Percentiles rank a stretch among this genome's conserved stretches.
phyloP scores from a whole-genome alignment of 148 eudicot genomes.

The Pharnaceum exiguum region DNA sequence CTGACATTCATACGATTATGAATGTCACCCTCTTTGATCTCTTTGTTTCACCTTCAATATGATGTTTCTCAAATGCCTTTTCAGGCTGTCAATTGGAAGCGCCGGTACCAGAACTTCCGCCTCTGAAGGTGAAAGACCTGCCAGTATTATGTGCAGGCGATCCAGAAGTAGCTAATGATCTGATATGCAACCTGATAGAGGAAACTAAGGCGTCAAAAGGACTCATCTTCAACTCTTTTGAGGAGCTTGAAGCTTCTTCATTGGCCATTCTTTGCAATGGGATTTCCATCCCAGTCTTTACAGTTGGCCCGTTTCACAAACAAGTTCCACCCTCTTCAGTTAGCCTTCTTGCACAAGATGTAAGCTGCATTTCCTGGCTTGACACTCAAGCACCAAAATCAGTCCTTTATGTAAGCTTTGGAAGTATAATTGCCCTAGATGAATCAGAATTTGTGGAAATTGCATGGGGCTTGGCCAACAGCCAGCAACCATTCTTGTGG shows the following conservation, averaged over 20 bases:
- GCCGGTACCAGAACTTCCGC: constrained; percentile 18
- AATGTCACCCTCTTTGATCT: neutral
- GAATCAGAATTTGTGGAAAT: constrained; percentile 28
- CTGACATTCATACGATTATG: too few species aligned
- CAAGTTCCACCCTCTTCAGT: constrained; percentile 14
- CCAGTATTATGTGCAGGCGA: constrained; percentile 12
- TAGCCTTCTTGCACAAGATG: constrained; percentile 23
- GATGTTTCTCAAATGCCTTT: neutral
- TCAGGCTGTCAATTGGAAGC: constrained; percentile 16
- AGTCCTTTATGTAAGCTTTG: constrained; percentile 42
- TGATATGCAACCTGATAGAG: constrained; percentile 5
- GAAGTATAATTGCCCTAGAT: constrained; percentile 31
- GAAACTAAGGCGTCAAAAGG: constrained; percentile 24
- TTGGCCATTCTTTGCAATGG: constrained; percentile 9
- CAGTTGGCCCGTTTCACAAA: constrained; percentile 42
- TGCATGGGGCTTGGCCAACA: constrained; percentile 43
- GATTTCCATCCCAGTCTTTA: constrained; percentile 27
- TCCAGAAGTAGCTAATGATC: constrained; percentile 7
- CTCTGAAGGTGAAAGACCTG: constrained; percentile 28
- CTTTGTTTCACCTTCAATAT: neutral
- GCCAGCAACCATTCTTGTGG: constrained; percentile 34
- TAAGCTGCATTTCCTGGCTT: constrained; percentile 32
- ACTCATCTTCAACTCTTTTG: constrained; percentile 30
- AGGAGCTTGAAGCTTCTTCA: constrained; percentile 27
- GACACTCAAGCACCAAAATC: constrained; percentile 28